A percentile compares a stretch with the other conserved stretches of the same genome.
These are phyloP conservation scores for Aureobasidium lini DNA, from an alignment of 2,329 filamentous ascomycete genomes.

Conservation along the genomic window DNA sequence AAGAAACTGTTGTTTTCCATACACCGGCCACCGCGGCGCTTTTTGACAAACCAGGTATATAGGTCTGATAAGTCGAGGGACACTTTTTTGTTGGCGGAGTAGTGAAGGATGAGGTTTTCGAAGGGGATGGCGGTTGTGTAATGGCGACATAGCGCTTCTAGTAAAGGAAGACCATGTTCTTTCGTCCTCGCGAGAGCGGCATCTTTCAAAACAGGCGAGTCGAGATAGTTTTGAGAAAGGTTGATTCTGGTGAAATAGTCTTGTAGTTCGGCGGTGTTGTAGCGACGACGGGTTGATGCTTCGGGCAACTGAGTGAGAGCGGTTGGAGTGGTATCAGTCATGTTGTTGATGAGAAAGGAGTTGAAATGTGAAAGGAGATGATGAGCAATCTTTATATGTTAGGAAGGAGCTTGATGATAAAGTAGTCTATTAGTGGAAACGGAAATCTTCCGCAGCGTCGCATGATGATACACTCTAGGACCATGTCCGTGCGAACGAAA, in stretches of 20 bases:
- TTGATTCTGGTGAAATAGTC: not conserved
- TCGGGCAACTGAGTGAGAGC: not conserved
- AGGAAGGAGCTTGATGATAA: no score
- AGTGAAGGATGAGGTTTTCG: constrained; percentile 51
- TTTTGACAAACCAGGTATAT: constrained; percentile 43
- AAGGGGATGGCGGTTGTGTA: constrained; percentile 47
- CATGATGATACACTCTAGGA: no score
- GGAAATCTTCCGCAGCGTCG: no score
- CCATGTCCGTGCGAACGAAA: no score
- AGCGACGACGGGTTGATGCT: not conserved
- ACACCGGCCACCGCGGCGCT: constrained; percentile 50
- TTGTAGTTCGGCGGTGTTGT: not conserved
- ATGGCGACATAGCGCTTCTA: constrained; percentile 13
- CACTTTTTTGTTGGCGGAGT: constrained; percentile 41
- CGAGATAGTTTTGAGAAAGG: not conserved
- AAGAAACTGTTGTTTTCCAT: constrained; percentile 53
- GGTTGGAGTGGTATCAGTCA: not conserved
- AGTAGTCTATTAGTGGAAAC: no score
- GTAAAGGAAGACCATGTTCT: not conserved
- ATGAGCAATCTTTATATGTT: no score
- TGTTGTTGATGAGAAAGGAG: not conserved
- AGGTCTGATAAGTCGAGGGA: constrained; percentile 43
- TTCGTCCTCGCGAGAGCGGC: not conserved
- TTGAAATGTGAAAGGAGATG: no score
- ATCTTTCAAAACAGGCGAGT: not conserved